These are phyloP conservation scores for Pythium coloratum DNA, from an alignment of 352 stramenopile species.

Conservation along the genomic window DNA sequence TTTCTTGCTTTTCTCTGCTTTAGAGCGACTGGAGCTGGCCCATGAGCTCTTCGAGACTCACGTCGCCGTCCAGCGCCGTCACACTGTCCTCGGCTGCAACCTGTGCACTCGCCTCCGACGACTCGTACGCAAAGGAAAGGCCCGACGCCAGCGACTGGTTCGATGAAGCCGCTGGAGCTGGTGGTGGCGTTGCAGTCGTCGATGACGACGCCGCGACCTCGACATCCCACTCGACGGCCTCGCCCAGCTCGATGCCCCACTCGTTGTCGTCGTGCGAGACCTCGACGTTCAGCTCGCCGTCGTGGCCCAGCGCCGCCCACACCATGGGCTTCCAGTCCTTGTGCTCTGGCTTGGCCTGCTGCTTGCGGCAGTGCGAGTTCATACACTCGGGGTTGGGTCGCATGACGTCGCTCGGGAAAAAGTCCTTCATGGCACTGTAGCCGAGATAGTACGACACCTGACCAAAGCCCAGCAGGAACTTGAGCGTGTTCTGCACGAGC, in stretches of 20 bases:
- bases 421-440: constrained; percentile 88
- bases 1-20: constrained; percentile 3
- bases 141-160: constrained; percentile 41
- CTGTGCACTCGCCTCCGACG: constrained; percentile 7
- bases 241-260: constrained; percentile 83
- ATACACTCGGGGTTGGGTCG: constrained; percentile 83
- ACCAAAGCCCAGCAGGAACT: constrained; percentile 84
- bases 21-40: constrained; percentile 75
- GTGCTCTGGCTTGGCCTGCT: constrained; percentile 54
- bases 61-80: constrained; percentile 28
- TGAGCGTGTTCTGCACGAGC: constrained; percentile 88
- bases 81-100: constrained; percentile 27
- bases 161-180: constrained; percentile 5
- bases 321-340: constrained; percentile 69
- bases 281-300: constrained; percentile 41
- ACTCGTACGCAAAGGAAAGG: constrained; percentile 58
- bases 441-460: constrained; percentile 87
- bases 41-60: constrained; percentile 82
- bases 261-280: constrained; percentile 82
- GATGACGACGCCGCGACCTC: constrained; percentile 16
- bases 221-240: constrained; percentile 26
- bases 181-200: constrained; percentile 9
- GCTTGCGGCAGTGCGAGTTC: constrained; percentile 71
- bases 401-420: constrained; percentile 83
- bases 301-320: constrained; percentile 59